Evolutionary conservation across 306 rosid species (phyloP).

Genomic region (Dryas octopetala): DNA sequence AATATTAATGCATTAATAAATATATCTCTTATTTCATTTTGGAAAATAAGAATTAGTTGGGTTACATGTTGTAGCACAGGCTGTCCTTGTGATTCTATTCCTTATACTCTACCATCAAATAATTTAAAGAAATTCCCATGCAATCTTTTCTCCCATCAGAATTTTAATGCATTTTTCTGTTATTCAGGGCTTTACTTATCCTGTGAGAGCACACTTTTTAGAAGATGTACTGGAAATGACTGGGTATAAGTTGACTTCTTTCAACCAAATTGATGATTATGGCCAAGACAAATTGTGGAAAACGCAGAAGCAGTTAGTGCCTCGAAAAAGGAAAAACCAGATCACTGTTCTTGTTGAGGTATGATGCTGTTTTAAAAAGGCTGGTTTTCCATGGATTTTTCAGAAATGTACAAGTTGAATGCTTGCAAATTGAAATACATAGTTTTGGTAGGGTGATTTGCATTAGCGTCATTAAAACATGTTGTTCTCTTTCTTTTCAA

Average conservation of each 20-base stretch:
- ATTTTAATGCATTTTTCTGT: constrained; percentile 32
- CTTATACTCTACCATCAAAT: not conserved
- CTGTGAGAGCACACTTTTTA: constrained; percentile 75
- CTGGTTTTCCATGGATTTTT: constrained; percentile 6
- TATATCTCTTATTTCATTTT: not conserved
- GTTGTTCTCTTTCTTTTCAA: not conserved
- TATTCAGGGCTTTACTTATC: constrained; percentile 85
- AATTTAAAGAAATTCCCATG: not conserved
- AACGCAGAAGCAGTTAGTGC: constrained; percentile 80
- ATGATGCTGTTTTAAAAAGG: constrained; percentile 21
- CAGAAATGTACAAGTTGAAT: not conserved
- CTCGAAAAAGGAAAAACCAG: constrained; percentile 91
- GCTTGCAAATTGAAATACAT: not conserved
- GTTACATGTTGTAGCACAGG: not conserved
- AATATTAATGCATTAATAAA: not conserved
- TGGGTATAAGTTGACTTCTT: constrained; percentile 78
- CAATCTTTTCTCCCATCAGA: constrained; percentile 20
- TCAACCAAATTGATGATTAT: constrained; percentile 96
- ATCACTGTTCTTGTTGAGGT: constrained; percentile 92
- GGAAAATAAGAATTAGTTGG: not conserved
- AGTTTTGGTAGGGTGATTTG: not conserved
- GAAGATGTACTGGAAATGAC: constrained; percentile 90
- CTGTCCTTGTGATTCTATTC: not conserved
- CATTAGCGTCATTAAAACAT: not conserved
- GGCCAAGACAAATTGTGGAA: constrained; percentile 99